Conservation (phyloP, 176 grass and related monocot genomes). For the Pontederia crassipes region DNA sequence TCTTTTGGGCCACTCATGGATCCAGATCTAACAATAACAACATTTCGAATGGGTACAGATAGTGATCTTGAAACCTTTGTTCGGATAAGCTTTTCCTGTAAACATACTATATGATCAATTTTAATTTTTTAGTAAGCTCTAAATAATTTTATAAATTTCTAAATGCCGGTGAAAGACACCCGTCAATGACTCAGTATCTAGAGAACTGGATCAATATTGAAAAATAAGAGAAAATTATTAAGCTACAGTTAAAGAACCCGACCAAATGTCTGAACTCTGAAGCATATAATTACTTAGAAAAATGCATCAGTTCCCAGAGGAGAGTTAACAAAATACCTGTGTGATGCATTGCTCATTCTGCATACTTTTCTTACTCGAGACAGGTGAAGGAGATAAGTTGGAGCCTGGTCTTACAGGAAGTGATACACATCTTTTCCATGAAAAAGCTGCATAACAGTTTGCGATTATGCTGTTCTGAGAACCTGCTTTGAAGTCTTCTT, state of each 20-base stretch:
- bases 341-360: not conserved
- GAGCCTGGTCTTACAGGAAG: constrained; percentile 8
- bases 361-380: not conserved
- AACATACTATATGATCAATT: too few relatives aligned
- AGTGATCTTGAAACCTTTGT: constrained; percentile 18
- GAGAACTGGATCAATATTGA: not conserved
- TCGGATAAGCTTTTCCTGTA: not conserved
- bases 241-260: not conserved
- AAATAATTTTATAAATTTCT: too few relatives aligned
- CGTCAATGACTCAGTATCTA: not conserved
- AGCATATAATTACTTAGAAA: not conserved
- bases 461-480: not conserved
- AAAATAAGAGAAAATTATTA: not conserved
- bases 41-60: constrained; percentile 9
- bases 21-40: constrained; percentile 19
- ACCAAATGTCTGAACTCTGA: not conserved
- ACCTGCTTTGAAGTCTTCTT: not conserved
- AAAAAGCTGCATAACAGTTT: constrained; percentile 3
- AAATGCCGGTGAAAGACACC: not conserved
- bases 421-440: constrained; percentile 23
- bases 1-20: constrained; percentile 1
- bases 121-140: too few relatives aligned
- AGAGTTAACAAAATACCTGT: constrained; percentile 2
- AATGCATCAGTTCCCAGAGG: not conserved
- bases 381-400: constrained; percentile 10